Evolutionary conservation across 495 filamentous ascomycete species (phyloP), one percentile per base, ranked within the genome.

Genomic region (Aspergillus homomorphus): DNA sequence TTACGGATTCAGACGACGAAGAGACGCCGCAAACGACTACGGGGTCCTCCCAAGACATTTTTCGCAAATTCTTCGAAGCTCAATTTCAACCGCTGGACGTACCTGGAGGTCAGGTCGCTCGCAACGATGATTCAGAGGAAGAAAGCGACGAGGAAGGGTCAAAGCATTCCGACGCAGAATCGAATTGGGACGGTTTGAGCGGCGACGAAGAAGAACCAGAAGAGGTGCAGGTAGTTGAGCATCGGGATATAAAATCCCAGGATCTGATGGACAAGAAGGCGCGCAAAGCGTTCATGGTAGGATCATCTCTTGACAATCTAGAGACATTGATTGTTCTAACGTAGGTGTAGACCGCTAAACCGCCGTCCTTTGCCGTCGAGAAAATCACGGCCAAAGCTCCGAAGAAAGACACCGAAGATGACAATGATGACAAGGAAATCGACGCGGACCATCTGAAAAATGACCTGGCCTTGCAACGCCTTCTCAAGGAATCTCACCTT

Each of bases 401-500:
- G 9, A 57, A 65, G 28, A 63, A 68, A 19, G 75, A 69, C 15
- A 67, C 62, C 15, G 80, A 67, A 57, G 69, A 68, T 20, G 74
- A 83, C 50, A 73, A 80, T 38, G 75, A 77, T 21, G 79, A 82
- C 57, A 77, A 80, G 42, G 65, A 70, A 14, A 71, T 73, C 2
- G 87, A 89, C 64, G 76, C 80, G 8, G 69, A 75, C 15, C 88
- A 90, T 59, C 77, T 97, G 2, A 93, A 93, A 73, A 94, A 97
- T 68, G 94, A 98, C 64, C 83, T 98, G 21, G 92, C 88, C 10
- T 82, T 98, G 19, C 92, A 97, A 65, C 84, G 91, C 16, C 82
- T 98, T 12, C 84, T 98, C 12, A 79, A 85, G 57, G 94, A 98
- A 77, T 97, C 93, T 1, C 93, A 97, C 73, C 87, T 98, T 38